These are phyloP conservation scores for Rhodosporidiobolus odoratus DNA, from an alignment of 768 basidiomycete species.

Conservation along the genomic window DNA sequence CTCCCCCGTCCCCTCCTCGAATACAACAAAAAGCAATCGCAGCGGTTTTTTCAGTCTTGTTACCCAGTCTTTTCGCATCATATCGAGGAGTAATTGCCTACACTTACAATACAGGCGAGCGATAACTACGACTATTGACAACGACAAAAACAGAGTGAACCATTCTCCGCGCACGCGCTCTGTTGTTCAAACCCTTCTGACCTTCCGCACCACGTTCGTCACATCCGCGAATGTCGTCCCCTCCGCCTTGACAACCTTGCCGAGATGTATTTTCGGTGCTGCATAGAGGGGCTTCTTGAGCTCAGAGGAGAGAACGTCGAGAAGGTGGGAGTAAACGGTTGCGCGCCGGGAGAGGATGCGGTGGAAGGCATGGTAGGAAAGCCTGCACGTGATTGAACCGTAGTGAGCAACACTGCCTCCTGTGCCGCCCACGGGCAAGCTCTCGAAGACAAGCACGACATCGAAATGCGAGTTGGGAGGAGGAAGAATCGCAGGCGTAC, in stretches of 20 bases:
- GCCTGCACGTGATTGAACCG: constrained; percentile 52
- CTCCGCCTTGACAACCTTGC: neutral
- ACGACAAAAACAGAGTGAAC: too few relatives aligned
- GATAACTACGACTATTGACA: too few relatives aligned
- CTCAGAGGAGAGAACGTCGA: constrained; percentile 12
- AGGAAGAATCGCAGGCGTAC: constrained; percentile 47
- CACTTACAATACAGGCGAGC: too few relatives aligned
- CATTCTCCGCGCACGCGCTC: too few relatives aligned
- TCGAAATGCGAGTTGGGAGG: neutral
- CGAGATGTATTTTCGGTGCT: neutral
- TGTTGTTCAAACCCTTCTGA: neutral
- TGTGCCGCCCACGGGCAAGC: too few relatives aligned
- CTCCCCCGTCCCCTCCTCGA: too few relatives aligned
- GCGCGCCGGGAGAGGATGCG: constrained; percentile 58
- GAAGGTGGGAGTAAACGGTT: constrained; percentile 40
- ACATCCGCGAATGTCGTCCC: constrained; percentile 1
- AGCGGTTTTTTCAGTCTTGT: too few relatives aligned
- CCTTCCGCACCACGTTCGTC: neutral
- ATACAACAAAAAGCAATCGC: too few relatives aligned
- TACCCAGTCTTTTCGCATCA: too few relatives aligned
- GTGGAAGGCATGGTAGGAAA: constrained; percentile 74
- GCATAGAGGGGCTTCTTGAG: neutral
- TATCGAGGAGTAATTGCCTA: too few relatives aligned
- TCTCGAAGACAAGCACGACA: too few relatives aligned
- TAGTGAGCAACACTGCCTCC: neutral